Evolutionary conservation across 345 rosid genomes (phyloP), one percentile per base, ranked within the genome.

Genomic region (Eutrema yunnanense): DNA sequence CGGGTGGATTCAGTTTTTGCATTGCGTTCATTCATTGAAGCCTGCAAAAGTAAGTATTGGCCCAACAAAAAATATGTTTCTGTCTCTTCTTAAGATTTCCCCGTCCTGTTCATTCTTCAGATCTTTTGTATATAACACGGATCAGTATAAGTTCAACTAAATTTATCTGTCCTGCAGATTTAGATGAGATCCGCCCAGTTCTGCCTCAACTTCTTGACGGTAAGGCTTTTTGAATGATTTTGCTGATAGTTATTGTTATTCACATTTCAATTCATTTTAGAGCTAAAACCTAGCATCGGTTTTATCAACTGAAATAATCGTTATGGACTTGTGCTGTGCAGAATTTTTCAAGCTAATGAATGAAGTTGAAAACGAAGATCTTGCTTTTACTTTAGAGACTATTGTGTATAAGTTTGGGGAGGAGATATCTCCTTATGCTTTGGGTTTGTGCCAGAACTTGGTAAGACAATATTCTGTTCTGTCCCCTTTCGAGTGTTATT

Each of bases 1-100:
- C 92, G 99, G 77, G 92, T 95, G 54, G 99, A 95, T 77, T 92
- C 99, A 8, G 96, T 92, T 78, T 95, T 95, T 84, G 99, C 99
- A 30, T 80, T 95, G 83, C 84, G 96, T 68, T 87, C 88, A 38
- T 95, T 95, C 80, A 87, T 95, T 74, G 99, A 95, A 78, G 99
- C 96, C 56, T 90, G 98, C 79, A 86, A 78, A 82, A 96, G 99
- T 88, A 79, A 16, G 72, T 59, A 32, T 41, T 58, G 36, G 27
- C 43, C 68, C 33, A 65, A 42, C 48, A 22, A 50, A 41, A 41
- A 14, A 56, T 55, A 14, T 51, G 36, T 52, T 61, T 37, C 43
- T 44, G 14, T 55, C 58, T 44, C 58, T 32, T 47, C 60, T 56
- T 51, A 47, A 49, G 40, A 77, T 71, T 29, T 47, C 22, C 10